A percentile compares a stretch with the other conserved stretches of the same genome.
phyloP scores from a whole-genome alignment of 805 yeast genomes.

The Metschnikowia cubensis region DNA sequence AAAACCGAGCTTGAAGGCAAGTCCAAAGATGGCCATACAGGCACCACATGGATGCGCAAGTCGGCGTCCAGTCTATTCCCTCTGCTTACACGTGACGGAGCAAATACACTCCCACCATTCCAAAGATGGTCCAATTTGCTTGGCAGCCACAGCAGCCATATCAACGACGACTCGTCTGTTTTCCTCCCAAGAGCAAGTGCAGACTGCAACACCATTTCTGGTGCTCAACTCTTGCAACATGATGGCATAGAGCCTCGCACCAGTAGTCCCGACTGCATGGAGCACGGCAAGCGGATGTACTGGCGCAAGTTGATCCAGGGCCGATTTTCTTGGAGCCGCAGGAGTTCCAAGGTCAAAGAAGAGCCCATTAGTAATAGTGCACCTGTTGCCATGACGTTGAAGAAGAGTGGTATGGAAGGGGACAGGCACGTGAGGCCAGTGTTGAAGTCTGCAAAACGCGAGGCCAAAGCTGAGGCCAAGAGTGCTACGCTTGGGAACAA shows the following conservation, averaged over 20 bases:
- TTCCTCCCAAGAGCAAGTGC: neutral
- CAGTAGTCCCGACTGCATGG: neutral
- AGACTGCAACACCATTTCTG: neutral
- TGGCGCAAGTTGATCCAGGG: conserved; percentile 1
- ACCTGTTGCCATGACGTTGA: neutral
- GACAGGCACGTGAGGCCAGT: neutral
- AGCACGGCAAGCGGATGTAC: neutral
- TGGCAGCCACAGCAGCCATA: neutral
- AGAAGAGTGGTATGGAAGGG: neutral
- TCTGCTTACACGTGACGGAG: conserved; percentile 8
- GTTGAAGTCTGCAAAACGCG: neutral
- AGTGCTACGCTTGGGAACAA: neutral
- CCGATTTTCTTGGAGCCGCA: conserved; percentile 1
- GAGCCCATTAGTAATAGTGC: neutral
- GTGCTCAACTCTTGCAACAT: neutral
- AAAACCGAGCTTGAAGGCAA: neutral
- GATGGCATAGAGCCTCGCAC: neutral
- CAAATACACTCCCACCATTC: conserved; percentile 1
- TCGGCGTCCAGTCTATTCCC: conserved; percentile 9
- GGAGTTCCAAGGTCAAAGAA: neutral
- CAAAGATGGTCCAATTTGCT: conserved; percentile 1
- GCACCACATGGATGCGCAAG: conserved; percentile 3
- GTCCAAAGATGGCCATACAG: neutral
- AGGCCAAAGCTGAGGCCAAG: neutral
- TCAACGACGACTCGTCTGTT: neutral